phyloP scores from a whole-genome alignment of 164 flowering plant genomes.

The Stephania yunnanensis region DNA sequence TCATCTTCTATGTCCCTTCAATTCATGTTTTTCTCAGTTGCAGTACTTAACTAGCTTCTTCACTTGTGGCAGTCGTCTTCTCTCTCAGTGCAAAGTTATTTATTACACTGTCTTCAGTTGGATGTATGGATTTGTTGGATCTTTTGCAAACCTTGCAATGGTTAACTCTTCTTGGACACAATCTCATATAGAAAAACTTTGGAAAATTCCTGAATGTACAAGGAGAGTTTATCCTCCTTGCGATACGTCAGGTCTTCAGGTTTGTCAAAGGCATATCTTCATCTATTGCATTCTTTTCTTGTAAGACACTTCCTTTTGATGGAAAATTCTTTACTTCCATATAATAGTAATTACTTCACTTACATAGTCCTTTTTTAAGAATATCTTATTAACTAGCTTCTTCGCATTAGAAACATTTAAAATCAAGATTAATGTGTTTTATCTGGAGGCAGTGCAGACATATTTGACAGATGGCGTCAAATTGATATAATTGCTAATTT shows the following conservation, averaged over 20 bases:
- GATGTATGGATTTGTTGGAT: constrained; percentile 87
- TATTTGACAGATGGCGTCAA: too few species aligned
- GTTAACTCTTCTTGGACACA: constrained; percentile 93
- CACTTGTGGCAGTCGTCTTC: constrained; percentile 48
- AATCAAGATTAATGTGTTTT: background rate
- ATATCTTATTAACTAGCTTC: background rate
- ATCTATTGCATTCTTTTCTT: background rate
- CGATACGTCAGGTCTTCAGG: constrained; percentile 95
- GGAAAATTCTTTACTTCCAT: background rate
- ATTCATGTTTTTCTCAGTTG: constrained; percentile 11
- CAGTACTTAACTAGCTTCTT: constrained; percentile 8
- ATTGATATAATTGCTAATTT: too few species aligned
- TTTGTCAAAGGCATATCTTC: constrained; percentile 15
- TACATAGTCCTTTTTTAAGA: too few species aligned
- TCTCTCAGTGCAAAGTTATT: constrained; percentile 62
- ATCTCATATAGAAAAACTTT: constrained; percentile 73
- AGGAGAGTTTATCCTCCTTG: constrained; percentile 91
- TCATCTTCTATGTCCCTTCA: constrained; percentile 1
- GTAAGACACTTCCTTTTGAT: background rate
- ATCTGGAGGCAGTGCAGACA: background rate
- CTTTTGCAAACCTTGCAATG: constrained; percentile 80
- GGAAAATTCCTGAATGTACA: constrained; percentile 59
- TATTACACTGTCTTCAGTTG: constrained; percentile 68
- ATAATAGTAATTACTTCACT: too few species aligned
- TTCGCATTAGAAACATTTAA: background rate